Conservation (phyloP, 768 basidiomycete genomes). For the Mycena vulgaris region DNA sequence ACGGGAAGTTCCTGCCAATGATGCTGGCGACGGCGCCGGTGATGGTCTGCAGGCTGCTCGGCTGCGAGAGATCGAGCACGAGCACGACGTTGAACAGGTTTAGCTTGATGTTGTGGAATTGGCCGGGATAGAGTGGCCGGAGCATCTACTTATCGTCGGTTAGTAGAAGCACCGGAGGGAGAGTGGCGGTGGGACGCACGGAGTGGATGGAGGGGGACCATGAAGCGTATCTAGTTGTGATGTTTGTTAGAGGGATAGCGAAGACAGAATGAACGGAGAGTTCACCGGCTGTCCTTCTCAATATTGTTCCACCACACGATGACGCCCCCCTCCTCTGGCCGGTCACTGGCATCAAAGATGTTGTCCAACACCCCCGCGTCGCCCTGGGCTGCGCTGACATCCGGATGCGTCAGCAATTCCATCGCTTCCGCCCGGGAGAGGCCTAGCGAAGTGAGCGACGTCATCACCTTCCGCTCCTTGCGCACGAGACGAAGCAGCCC, state of each 20-base stretch:
- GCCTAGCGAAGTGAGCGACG: conserved; percentile 72
- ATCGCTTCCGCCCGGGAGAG: conserved; percentile 76
- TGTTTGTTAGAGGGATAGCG: conserved; percentile 21
- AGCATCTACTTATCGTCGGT: conserved; percentile 66
- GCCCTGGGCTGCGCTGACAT: conserved; percentile 67
- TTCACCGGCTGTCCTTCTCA: conserved; percentile 81
- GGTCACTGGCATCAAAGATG: conserved; percentile 93
- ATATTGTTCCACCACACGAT: conserved; percentile 94
- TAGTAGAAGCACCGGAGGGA: neutral
- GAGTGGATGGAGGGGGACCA: conserved; percentile 67
- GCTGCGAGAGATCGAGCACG: conserved; percentile 83
- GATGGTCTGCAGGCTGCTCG: conserved; percentile 73
- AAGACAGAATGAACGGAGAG: conserved; percentile 22
- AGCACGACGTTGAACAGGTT: conserved; percentile 92
- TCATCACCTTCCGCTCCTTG: conserved; percentile 77
- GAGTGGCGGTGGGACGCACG: conserved; percentile 53
- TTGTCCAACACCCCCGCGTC: conserved; percentile 71
- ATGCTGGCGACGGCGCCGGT: conserved; percentile 75
- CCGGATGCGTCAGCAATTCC: conserved; percentile 78
- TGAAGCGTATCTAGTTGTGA: conserved; percentile 59
- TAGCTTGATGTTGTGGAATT: conserved; percentile 77
- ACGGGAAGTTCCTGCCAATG: conserved; percentile 80
- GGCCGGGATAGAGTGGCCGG: conserved; percentile 85
- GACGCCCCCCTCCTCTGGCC: conserved; percentile 80
- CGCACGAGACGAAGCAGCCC: conserved; percentile 79